phyloP scores from a whole-genome alignment of 2,329 filamentous ascomycete species.

The Pseudocercospora crystallina region DNA sequence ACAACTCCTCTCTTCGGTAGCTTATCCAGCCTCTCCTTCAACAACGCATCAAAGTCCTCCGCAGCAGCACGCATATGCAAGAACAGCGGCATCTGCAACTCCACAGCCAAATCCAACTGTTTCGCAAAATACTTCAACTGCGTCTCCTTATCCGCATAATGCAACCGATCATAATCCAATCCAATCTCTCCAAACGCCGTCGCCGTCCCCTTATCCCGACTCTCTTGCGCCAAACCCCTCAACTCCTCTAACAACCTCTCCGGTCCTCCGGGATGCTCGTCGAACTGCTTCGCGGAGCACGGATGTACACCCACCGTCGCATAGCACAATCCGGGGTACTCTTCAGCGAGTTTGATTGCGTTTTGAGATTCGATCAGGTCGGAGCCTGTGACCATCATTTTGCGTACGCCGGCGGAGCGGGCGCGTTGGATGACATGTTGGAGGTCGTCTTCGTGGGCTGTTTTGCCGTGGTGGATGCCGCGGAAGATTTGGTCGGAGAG shows the following conservation, averaged over 20 bases:
- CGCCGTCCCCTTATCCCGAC: slow-evolving; percentile 60
- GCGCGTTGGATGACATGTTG: slow-evolving; percentile 76
- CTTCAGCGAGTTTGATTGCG: slow-evolving; percentile 70
- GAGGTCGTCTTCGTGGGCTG: slow-evolving; percentile 72
- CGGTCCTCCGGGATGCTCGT: slow-evolving; percentile 59
- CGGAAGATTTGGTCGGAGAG: slow-evolving; percentile 88
- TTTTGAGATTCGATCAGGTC: slow-evolving; percentile 75
- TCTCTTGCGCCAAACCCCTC: slow-evolving; percentile 61
- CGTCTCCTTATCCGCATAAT: slow-evolving; percentile 73
- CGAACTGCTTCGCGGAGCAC: slow-evolving; percentile 80
- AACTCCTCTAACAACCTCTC: slow-evolving; percentile 59
- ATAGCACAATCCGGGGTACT: slow-evolving; percentile 78
- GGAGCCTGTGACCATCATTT: slow-evolving; percentile 91
- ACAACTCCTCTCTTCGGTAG: slow-evolving; percentile 76
- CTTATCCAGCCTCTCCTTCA: slow-evolving; percentile 55
- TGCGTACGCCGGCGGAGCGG: slow-evolving; percentile 73
- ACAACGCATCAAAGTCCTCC: slow-evolving; percentile 73
- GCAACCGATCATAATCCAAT: slow-evolving; percentile 90
- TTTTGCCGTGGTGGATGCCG: slow-evolving; percentile 78
- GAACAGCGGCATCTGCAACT: slow-evolving; percentile 81
- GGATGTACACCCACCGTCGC: slow-evolving; percentile 93
- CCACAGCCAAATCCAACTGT: slow-evolving; percentile 76
- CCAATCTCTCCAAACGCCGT: slow-evolving; percentile 92
- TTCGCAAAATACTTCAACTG: slow-evolving; percentile 83
- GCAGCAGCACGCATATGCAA: slow-evolving; percentile 88